Evolutionary conservation across 306 rosid genomes (phyloP), one percentile per base, ranked within the genome.

Genomic region (Castanea mollissima): DNA sequence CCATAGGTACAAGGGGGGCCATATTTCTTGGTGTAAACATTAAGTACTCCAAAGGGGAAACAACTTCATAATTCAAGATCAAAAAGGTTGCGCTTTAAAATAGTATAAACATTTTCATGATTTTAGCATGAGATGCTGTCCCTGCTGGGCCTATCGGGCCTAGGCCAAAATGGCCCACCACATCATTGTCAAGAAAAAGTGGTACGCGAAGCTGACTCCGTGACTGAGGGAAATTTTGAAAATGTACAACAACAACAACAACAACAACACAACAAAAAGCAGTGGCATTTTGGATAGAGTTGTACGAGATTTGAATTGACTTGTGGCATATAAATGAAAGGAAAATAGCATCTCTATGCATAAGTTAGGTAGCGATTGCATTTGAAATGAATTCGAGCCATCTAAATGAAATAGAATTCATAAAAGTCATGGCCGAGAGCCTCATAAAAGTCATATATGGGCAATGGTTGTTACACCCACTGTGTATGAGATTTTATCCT

Each of bases 171-270:
- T 74, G 79, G 65, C 73, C 84, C 76, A 31, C 82, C 21, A 55
- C 73, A 67, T 64, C 55, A 77, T 64, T 78, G 79, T 72, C 71
- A 55, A 51, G 41, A 6, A 60, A 63, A 73, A 74, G 29, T 23
- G 57, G 13, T 70, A 2, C 7, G 75, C 75, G 71, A 46, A 60
- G 58, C 71, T 55, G 51, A 56, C 82, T 81, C 85, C 88, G 83
- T 78, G 67, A 78, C 64, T 21, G 65, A 44, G 88, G 88, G 38
- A 9, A 65, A 20, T 27, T 27, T 83, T 83, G 38, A 9, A 65
- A 16, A 44, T 27, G 8, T 25, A 32, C 35, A 27, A 52, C 31
- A 41, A 11, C 7, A 31, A 16, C 18, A 21, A 8, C 9, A 21
- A 20, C n/a, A n/a, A n/a, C n/a, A n/a, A n/a, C n/a, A 16, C 18